Evolutionary conservation across 1,139 yeast species (phyloP), one percentile per base, ranked within the genome.

Genomic region (Candida gigantensis): DNA sequence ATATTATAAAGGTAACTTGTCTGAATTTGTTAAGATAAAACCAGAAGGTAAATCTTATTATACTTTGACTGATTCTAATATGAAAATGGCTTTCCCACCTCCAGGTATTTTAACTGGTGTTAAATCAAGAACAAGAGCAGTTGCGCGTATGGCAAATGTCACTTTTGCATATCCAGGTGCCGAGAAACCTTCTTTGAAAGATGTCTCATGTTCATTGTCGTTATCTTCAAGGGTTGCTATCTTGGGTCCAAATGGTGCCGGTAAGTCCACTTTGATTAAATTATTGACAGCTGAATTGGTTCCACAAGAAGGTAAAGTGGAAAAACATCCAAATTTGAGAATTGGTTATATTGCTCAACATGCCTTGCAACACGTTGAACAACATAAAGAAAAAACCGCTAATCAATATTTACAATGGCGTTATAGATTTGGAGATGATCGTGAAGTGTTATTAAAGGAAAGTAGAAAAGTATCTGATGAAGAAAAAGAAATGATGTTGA

Each of bases 281-380:
- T 72, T 90, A 37, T 74, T 92, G 52, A 92, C 97, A 9, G 98
- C 87, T 46, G 98, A 92, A 64, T 72, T 88, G 44, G 76, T 86
- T 37, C 97, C 98, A 19, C 75, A 79, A 48, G 76, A 68, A 46
- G 98, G 98, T 55, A 82, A 79, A 46, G 97, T 92, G 42, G 97
- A 92, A 68, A 92, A 92, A 67, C 98, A 92, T 68, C 97, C 97
- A 46, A 92, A 92, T 65, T 76, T 92, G 68, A 90, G 98, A 74
- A 88, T 92, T 55, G 98, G 97, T 45, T 92, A 92, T 68, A 92
- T 92, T 72, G 97, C 97, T 15, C 98, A 92, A 72, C 97, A 92
- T 54, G 97, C 98, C 19, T 77, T 92, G 57, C 96, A 89, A 65
- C 97, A 92, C 58, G 97, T 92, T 44, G 95, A 92, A 62, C 84